phyloP scores from a whole-genome alignment of 169 alveolate species.

The Plasmodium vivax region DNA sequence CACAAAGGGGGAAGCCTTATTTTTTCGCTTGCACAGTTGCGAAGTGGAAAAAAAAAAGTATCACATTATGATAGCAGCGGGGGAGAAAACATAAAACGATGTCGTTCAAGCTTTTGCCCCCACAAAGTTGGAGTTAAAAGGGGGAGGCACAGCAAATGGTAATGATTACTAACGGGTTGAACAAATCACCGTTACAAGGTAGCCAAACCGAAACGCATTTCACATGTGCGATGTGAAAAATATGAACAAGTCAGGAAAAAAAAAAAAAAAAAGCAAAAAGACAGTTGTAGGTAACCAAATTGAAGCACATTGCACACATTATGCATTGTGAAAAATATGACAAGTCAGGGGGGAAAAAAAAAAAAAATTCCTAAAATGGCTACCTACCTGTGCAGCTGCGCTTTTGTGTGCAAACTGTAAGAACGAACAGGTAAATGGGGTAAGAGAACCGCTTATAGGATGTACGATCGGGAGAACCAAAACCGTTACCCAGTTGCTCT shows the following conservation, averaged over 20 bases:
- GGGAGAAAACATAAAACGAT: neutral
- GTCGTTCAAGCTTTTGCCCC: neutral
- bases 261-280: neutral
- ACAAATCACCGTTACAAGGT: neutral
- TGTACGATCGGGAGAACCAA: neutral
- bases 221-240: neutral
- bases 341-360: neutral
- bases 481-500: neutral
- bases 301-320: neutral
- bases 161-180: neutral
- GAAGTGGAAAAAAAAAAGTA: neutral
- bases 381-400: neutral
- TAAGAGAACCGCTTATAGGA: neutral
- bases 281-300: slow-evolving; percentile 32
- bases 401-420: neutral
- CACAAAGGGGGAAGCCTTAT: neutral
- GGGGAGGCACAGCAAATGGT: neutral
- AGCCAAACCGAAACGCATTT: neutral
- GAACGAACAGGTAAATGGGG: neutral
- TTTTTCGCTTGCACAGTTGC: neutral
- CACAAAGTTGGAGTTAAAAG: neutral
- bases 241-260: slow-evolving; percentile 6
- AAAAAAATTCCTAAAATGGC: neutral
- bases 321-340: neutral
- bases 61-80: neutral